Percentiles rank a stretch among this genome's conserved stretches.
phyloP scores from a whole-genome alignment of 2,329 filamentous ascomycete species.

The Pseudocercospora eumusae region DNA sequence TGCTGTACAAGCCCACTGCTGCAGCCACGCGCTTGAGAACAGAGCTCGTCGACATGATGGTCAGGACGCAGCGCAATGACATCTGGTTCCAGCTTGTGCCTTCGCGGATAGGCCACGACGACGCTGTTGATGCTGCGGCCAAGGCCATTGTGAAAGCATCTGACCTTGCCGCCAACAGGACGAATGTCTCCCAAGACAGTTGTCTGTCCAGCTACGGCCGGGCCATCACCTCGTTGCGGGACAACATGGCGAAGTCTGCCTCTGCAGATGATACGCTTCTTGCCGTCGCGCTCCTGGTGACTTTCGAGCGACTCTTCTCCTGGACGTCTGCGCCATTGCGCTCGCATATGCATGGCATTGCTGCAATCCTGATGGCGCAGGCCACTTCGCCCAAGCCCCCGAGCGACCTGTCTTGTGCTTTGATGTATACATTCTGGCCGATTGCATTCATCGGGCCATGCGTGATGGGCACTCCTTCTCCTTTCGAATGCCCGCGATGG shows the following conservation, averaged over 20 bases:
- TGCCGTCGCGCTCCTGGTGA: slow-evolving; percentile 22
- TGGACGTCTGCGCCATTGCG: slow-evolving; percentile 24
- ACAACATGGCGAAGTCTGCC: slow-evolving; percentile 17
- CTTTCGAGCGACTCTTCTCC: slow-evolving; percentile 24
- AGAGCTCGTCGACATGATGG: slow-evolving; percentile 21
- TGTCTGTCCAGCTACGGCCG: slow-evolving; percentile 23
- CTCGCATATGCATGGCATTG: slow-evolving; percentile 26
- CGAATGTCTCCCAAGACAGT: slow-evolving; percentile 22
- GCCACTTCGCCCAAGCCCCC: slow-evolving; percentile 13
- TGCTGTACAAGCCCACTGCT: slow-evolving; percentile 20
- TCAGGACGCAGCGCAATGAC: slow-evolving; percentile 21
- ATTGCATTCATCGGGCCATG: slow-evolving; percentile 27
- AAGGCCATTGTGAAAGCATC: slow-evolving; percentile 24
- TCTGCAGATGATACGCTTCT: slow-evolving; percentile 22
- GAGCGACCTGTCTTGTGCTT: slow-evolving; percentile 19
- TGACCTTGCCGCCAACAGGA: slow-evolving; percentile 15
- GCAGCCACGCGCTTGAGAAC: slow-evolving; percentile 18
- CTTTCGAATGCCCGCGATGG: slow-evolving; percentile 21
- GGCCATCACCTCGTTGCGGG: slow-evolving; percentile 18
- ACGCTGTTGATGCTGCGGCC: slow-evolving; percentile 21
- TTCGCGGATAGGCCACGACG: slow-evolving; percentile 21
- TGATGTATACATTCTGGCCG: slow-evolving; percentile 25
- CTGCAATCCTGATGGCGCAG: slow-evolving; percentile 22
- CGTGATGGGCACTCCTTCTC: slow-evolving; percentile 22
- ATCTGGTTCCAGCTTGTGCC: slow-evolving; percentile 25